Base-by-base conservation (phyloP, 2,329 filamentous ascomycete genomes). In the Cercospora sp. region DNA sequence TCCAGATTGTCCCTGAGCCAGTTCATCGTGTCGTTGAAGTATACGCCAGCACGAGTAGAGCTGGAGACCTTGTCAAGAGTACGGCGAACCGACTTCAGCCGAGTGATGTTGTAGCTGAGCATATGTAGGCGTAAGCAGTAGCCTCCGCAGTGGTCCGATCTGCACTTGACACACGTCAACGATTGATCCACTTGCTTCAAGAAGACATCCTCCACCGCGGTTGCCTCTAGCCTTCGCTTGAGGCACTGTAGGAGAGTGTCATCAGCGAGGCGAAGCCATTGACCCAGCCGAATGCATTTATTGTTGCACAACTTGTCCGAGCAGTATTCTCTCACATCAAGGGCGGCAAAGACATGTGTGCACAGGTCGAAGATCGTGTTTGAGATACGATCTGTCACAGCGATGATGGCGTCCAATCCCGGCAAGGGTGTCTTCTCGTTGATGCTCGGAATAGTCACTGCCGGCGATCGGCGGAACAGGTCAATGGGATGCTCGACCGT, bases 211-310 rank as follows among this genome's bases (percentile, higher is more conserved):
- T 68, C 62, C 12, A 68, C 28, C 7, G 60, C 58, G 23, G 66
- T 64, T n/a, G 31, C 23, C n/a, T 65, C 66, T 16, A 68, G 48
- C 48, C 36, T 65, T 16, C 45, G 51, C 31, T 66, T 64, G 4
- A 73, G 58, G 6, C 64, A 69, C 7, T 68, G n/a, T 3, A 65
- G 42, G 16, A 75, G 65, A 7, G 58, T 65, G 9, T 68, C 63
- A 64, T 76, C 73, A 16, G 51, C 51, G 3, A 64, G 51, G 31
- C 51, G 62, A 12, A 64, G 18, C 62, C 62, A 64, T 23, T 26
- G 9, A 26, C 62, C 62, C 9, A 58, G 8, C 5, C 26, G 51
- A 18, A 53, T 23, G 31, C 62, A 64, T 30, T 36, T 45, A n/a
- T 45, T 64, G 10, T 28, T 45, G 20, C 51, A 64, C 48, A 64